A percentile compares a stretch with the other conserved stretches of the same genome.
These are phyloP conservation scores for Seiridium unicorne DNA, from an alignment of 2,329 filamentous ascomycete species.

Conservation along the genomic window DNA sequence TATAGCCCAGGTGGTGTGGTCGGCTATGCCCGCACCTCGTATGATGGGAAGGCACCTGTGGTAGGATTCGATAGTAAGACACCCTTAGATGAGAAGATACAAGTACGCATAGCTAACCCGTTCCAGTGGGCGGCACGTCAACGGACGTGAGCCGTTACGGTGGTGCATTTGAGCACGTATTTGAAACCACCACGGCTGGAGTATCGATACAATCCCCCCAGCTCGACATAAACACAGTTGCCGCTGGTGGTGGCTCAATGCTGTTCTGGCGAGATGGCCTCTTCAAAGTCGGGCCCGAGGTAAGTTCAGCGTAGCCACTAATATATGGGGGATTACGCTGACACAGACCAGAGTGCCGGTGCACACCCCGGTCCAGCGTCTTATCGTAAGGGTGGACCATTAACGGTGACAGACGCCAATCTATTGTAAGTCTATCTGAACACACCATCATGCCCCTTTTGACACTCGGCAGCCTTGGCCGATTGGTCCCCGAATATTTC, in stretches of 20 bases:
- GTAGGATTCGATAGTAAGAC: conserved; percentile 67
- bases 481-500: conserved; percentile 61
- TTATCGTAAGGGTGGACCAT: conserved; percentile 67
- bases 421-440: conserved; percentile 37
- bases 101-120: too few species aligned
- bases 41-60: conserved; percentile 27
- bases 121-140: conserved; percentile 53
- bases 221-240: conserved; percentile 78
- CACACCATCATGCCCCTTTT: not conserved
- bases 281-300: conserved; percentile 69
- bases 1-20: conserved; percentile 53
- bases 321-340: not conserved
- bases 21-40: conserved; percentile 58
- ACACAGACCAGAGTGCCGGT: conserved; percentile 67
- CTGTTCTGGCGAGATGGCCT: conserved; percentile 71
- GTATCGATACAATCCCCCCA: conserved; percentile 76
- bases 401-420: conserved; percentile 72
- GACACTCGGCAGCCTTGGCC: conserved; percentile 43
- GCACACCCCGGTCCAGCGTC: conserved; percentile 70
- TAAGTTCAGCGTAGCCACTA: not conserved
- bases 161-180: conserved; percentile 42
- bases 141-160: conserved; percentile 72
- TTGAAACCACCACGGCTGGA: conserved; percentile 78
- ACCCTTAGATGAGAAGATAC: not conserved
- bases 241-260: conserved; percentile 69